Base-by-base conservation (phyloP, 257 asterid genomes). In the Fraxinus excelsior region DNA sequence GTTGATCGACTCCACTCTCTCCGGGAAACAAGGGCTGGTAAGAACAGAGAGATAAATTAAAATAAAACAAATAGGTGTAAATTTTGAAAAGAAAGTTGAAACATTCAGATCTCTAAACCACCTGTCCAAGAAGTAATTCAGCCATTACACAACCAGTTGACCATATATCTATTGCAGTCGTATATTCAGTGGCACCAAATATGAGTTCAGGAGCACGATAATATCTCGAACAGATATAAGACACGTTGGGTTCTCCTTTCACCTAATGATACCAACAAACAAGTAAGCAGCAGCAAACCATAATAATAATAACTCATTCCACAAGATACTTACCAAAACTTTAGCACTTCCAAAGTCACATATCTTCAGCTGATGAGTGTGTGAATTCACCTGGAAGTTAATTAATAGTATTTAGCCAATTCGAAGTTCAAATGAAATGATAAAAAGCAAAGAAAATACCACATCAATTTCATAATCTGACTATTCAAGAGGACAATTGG, bases 141-240 rank as follows among this genome's bases (percentile, higher is more conserved):
- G 97, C 93, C 97, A 92, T 88, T 38, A 94, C 98, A 77, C 98
- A 94, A 81, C 98, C 98, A 67, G 81, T 92, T 18, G 98, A 94
- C 98, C 98, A 94, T 92, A 91, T 87, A 82, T 94, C 98, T 53
- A 94, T 92, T 42, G 98, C 97, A 72, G 92, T 85, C 10, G 98
- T 92, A 80, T 94, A 94, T 79, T 92, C 97, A 0, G 96, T 86
- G 67, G 98, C 98, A 68, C 97, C 98, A 75, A 94, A 94, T 19
- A 94, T 94, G 80, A 94, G 83, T 80, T 94, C 98, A 2, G 98
- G 98, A 72, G 98, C 98, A 71, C 98, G 86, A 79, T 94, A 94
- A 76, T 94, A 94, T 31, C 98, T 91, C 38, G 98, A 94, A 84
- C 98, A 94, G 23, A 94, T 94, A 83, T 94, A 94, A 2, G 97